phyloP scores from a whole-genome alignment of 345 rosid species.

The Streptanthus diversifolius region DNA sequence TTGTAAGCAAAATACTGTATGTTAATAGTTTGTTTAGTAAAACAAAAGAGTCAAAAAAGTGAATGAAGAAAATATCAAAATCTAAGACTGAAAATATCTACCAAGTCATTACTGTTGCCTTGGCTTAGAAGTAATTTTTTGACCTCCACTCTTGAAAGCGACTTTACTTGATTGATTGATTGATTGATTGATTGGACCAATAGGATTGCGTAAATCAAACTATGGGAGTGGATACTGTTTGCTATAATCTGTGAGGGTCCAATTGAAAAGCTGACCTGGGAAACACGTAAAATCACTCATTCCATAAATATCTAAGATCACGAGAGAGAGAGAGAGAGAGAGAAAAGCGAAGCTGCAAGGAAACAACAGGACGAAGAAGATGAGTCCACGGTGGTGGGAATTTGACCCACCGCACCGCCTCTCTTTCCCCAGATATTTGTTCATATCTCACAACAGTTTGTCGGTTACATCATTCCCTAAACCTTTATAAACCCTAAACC shows the following conservation, averaged over 20 bases:
- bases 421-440: constrained; percentile 31
- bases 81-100: constrained; percentile 11
- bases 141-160: neutral
- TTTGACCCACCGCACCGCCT: constrained; percentile 48
- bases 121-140: constrained; percentile 10
- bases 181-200: neutral
- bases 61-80: neutral
- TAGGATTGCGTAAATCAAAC: neutral
- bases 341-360: constrained; percentile 3
- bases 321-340: neutral
- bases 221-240: too few relatives aligned
- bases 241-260: too few relatives aligned
- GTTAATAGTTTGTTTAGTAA: too few relatives aligned
- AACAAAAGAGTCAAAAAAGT: neutral
- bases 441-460: constrained; percentile 36
- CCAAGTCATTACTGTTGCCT: neutral
- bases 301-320: constrained; percentile 7
- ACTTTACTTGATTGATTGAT: neutral
- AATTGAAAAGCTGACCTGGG: constrained; percentile 25
- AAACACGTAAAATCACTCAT: constrained; percentile 25
- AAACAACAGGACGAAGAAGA: constrained; percentile 15
- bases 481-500: constrained; percentile 26
- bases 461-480: constrained; percentile 39
- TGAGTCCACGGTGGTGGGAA: constrained; percentile 19
- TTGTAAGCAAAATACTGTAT: neutral